Percentiles rank a stretch among this genome's conserved stretches.
These are phyloP conservation scores for Colletotrichum zoysiae DNA, from an alignment of 2,329 filamentous ascomycete genomes.

Conservation along the genomic window DNA sequence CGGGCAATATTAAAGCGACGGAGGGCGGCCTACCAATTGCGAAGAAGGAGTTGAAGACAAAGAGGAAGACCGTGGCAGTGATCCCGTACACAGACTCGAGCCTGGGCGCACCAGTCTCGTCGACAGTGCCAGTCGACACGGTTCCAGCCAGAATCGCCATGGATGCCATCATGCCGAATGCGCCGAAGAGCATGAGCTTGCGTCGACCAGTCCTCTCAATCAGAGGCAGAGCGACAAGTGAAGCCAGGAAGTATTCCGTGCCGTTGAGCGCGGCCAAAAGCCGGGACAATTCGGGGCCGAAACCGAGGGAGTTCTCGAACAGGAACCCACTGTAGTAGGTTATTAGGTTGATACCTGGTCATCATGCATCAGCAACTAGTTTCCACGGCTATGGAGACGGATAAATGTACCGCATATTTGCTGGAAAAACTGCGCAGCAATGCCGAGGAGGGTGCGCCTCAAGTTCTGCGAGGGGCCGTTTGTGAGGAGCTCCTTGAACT, in stretches of 20 bases:
- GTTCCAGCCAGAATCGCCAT: conserved; percentile 67
- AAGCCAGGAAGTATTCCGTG: conserved; percentile 57
- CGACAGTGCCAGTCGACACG: conserved; percentile 48
- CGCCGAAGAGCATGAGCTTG: conserved; percentile 73
- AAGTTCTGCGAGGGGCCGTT: conserved; percentile 75
- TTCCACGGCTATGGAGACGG: background rate
- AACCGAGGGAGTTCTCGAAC: conserved; percentile 58
- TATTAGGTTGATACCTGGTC: conserved; percentile 50
- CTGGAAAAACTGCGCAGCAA: conserved; percentile 47
- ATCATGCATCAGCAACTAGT: conserved; percentile 6
- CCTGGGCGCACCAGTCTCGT: conserved; percentile 46
- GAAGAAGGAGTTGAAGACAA: conserved; percentile 73
- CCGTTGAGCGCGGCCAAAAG: conserved; percentile 68
- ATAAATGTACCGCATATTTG: conserved; percentile 39
- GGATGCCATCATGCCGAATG: conserved; percentile 69
- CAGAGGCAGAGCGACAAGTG: conserved; percentile 53
- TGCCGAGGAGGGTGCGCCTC: conserved; percentile 66
- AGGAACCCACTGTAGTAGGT: conserved; percentile 52
- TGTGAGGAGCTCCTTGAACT: conserved; percentile 55
- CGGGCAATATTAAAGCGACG: rapidly evolving
- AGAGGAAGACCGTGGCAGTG: conserved; percentile 63
- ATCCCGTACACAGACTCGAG: conserved; percentile 47
- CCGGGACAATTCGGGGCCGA: conserved; percentile 61
- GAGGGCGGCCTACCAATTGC: conserved; percentile 53
- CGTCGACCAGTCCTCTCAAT: conserved; percentile 69